A percentile compares a stretch with the other conserved stretches of the same genome.
Evolutionary conservation across 345 rosid species (phyloP).

Genomic region (Lenwebbia sp.): DNA sequence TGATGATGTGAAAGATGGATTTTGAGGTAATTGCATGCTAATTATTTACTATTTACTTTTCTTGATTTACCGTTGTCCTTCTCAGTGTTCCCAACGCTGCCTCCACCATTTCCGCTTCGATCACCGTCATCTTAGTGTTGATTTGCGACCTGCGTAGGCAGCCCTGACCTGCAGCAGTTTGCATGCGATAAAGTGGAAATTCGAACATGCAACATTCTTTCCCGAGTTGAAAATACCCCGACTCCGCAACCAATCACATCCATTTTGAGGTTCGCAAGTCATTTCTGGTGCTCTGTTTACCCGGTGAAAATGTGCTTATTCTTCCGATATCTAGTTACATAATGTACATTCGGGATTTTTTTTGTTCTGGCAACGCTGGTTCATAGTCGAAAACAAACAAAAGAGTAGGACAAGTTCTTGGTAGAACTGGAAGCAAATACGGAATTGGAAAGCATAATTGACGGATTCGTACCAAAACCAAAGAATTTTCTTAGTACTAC

Average conservation of each 20-base stretch:
- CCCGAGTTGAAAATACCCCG: background rate
- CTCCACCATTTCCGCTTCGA: background rate
- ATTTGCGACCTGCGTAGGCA: rapidly evolving
- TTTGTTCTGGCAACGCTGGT: background rate
- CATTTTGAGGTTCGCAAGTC: too few species aligned
- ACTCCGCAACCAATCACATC: background rate
- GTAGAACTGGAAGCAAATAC: background rate
- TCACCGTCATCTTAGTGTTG: background rate
- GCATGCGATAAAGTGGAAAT: background rate
- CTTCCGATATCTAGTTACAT: background rate
- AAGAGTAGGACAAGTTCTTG: background rate
- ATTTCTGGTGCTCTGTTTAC: background rate
- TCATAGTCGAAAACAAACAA: background rate
- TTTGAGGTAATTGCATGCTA: background rate
- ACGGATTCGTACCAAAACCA: background rate
- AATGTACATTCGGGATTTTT: too few species aligned
- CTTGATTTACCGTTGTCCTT: background rate
- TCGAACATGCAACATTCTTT: background rate
- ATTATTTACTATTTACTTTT: background rate
- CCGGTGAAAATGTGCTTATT: background rate
- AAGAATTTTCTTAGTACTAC: too few species aligned
- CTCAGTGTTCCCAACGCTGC: background rate
- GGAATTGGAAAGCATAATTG: background rate
- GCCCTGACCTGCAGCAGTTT: background rate
- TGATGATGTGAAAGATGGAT: background rate